Conservation (phyloP, 1,139 yeast genomes). For the Suhomyces guaymorum region DNA sequence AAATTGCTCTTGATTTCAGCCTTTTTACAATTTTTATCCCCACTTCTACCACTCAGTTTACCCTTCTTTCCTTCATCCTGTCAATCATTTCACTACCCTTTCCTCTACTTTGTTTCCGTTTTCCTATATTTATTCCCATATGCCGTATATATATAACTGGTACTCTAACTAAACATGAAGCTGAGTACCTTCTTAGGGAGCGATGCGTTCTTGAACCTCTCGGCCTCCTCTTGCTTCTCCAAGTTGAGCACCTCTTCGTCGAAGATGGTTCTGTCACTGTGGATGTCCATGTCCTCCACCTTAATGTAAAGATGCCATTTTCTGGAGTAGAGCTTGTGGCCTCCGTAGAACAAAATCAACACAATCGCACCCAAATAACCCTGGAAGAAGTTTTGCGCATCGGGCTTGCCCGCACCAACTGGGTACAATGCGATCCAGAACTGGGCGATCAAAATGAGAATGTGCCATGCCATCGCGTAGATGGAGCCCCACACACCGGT, state of each 20-base stretch:
- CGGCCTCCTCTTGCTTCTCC: conserved; percentile 38
- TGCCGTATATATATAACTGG: too few species aligned
- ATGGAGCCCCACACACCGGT: conserved; percentile 46
- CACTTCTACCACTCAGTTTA: too few species aligned
- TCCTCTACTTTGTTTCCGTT: too few species aligned
- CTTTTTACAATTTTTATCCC: too few species aligned
- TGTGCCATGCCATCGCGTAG: conserved; percentile 36
- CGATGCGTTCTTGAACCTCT: conserved; percentile 26
- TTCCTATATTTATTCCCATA: too few species aligned
- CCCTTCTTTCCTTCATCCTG: too few species aligned
- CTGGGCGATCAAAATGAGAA: conserved; percentile 41
- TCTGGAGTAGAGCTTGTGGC: conserved; percentile 37
- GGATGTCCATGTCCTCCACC: conserved; percentile 37
- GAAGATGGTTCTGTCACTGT: conserved; percentile 36
- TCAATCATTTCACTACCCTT: too few species aligned
- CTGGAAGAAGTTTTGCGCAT: conserved; percentile 38
- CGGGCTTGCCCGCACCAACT: conserved; percentile 29
- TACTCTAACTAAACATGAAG: conserved; percentile 25
- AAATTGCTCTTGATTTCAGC: too few species aligned
- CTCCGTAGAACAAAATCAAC: conserved; percentile 33
- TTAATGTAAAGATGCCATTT: conserved; percentile 35
- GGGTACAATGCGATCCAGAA: conserved; percentile 47
- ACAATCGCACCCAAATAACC: conserved; percentile 40
- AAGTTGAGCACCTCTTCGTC: conserved; percentile 41
- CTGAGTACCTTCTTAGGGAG: conserved; percentile 27